These are phyloP conservation scores for Limnanthes douglasii DNA, from an alignment of 345 rosid species.

Conservation along the genomic window DNA sequence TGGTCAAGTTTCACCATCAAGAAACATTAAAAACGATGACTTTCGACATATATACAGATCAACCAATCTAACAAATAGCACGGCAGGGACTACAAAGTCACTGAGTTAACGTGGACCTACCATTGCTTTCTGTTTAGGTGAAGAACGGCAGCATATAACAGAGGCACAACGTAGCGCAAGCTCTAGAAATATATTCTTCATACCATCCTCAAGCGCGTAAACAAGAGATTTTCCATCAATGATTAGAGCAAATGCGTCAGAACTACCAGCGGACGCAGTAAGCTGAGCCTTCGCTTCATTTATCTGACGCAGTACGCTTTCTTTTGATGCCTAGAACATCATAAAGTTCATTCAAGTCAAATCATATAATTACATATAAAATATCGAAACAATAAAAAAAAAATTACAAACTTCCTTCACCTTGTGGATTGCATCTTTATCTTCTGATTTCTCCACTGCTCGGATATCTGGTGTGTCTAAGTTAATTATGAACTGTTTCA, in stretches of 20 bases:
- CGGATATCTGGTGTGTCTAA: conserved; percentile 58
- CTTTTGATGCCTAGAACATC: conserved; percentile 54
- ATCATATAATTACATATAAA: conserved; percentile 7
- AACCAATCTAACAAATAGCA: conserved; percentile 14
- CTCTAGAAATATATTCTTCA: conserved; percentile 48
- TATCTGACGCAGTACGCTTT: conserved; percentile 49
- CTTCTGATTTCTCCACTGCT: conserved; percentile 55
- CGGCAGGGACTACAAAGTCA: neutral
- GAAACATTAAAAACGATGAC: too few relatives aligned
- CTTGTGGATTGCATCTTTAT: conserved; percentile 44
- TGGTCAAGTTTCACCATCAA: too few relatives aligned
- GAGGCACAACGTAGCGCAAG: conserved; percentile 81
- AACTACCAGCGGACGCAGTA: conserved; percentile 26
- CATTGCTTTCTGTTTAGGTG: conserved; percentile 95
- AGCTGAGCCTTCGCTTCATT: conserved; percentile 40
- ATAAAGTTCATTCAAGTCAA: too few relatives aligned
- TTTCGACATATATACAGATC: conserved; percentile 22
- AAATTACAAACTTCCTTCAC: conserved; percentile 16
- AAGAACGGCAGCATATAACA: conserved; percentile 93
- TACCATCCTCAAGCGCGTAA: conserved; percentile 71
- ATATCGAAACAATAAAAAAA: neutral
- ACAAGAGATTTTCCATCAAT: conserved; percentile 94
- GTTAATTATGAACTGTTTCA: conserved; percentile 79
- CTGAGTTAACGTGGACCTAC: conserved; percentile 21
- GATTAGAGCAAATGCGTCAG: conserved; percentile 66